Evolutionary conservation across 148 eudicot genomes (phyloP).

Genomic region (Camellia granthamiana): DNA sequence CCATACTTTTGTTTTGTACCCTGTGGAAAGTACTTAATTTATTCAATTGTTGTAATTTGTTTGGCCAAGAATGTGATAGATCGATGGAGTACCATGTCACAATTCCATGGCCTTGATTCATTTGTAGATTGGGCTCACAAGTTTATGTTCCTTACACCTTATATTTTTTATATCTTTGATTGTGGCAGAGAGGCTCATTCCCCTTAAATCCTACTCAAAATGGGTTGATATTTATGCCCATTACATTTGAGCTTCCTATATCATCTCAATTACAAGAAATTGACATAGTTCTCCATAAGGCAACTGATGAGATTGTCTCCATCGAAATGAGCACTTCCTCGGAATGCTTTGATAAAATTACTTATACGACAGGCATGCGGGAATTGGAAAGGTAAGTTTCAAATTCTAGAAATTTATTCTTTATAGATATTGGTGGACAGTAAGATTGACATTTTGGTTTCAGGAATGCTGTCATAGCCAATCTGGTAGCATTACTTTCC

Average conservation of each 20-base stretch:
- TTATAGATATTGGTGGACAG: neutral
- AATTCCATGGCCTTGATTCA: neutral
- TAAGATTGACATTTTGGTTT: neutral
- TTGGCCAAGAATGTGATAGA: neutral
- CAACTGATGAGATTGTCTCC: conserved; percentile 81
- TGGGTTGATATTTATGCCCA: conserved; percentile 79
- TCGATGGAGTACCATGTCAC: neutral
- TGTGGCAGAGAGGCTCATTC: conserved; percentile 94
- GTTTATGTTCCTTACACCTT: neutral
- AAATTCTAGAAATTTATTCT: neutral
- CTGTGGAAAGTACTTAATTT: neutral
- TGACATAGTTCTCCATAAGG: conserved; percentile 83
- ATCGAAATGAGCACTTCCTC: conserved; percentile 59
- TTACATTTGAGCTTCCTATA: conserved; percentile 67
- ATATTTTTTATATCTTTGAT: conserved; percentile 15
- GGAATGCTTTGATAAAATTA: conserved; percentile 42
- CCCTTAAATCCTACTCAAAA: conserved; percentile 58
- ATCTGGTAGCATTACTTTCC: neutral
- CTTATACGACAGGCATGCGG: conserved; percentile 66
- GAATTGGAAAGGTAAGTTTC: conserved; percentile 54
- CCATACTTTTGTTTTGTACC: neutral
- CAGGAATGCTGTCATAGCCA: conserved; percentile 2
- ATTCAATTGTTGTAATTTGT: neutral
- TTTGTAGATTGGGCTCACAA: neutral
- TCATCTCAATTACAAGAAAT: conserved; percentile 63